Conservation (phyloP, 805 yeast species). For the Cyberlindnera euphorbiae region DNA sequence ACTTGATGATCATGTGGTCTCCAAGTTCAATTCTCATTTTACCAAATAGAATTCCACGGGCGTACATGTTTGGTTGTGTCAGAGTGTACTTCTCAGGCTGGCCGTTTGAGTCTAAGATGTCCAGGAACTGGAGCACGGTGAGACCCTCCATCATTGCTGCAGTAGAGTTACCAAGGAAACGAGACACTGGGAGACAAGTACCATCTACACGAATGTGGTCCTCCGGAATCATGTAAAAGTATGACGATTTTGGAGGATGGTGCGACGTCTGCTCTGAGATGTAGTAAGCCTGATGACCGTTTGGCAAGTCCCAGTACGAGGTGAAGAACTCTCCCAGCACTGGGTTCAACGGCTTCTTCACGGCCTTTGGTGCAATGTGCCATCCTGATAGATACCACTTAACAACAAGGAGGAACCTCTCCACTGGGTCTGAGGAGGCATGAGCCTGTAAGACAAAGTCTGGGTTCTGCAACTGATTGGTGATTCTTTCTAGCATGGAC, state of each 20-base stretch:
- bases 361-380: conserved; percentile 99
- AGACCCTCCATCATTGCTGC: conserved; percentile 97
- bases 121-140: conserved; percentile 65
- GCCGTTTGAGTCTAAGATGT: conserved; percentile 43
- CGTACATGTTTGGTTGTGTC: conserved; percentile 95
- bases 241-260: conserved; percentile 97
- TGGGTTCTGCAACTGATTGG: conserved; percentile 83
- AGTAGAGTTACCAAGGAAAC: conserved; percentile 90
- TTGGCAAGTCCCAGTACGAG: conserved; percentile 87
- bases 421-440: conserved; percentile 47
- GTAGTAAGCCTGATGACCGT: conserved; percentile 70
- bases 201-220: conserved; percentile 85
- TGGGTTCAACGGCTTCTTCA: conserved; percentile 94
- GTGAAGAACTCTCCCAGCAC: conserved; percentile 87
- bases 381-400: conserved; percentile 93
- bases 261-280: conserved; percentile 94
- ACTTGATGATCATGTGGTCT: conserved; percentile 78
- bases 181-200: conserved; percentile 77
- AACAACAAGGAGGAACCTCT: conserved; percentile 69
- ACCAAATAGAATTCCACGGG: conserved; percentile 90
- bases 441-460: conserved; percentile 69
- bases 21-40: conserved; percentile 87
- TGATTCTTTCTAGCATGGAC: conserved; percentile 92
- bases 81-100: conserved; percentile 67
- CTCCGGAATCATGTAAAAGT: conserved; percentile 83